Base-by-base conservation (phyloP, 2,329 filamentous ascomycete species). In the Pseudogymnoascus sp. region DNA sequence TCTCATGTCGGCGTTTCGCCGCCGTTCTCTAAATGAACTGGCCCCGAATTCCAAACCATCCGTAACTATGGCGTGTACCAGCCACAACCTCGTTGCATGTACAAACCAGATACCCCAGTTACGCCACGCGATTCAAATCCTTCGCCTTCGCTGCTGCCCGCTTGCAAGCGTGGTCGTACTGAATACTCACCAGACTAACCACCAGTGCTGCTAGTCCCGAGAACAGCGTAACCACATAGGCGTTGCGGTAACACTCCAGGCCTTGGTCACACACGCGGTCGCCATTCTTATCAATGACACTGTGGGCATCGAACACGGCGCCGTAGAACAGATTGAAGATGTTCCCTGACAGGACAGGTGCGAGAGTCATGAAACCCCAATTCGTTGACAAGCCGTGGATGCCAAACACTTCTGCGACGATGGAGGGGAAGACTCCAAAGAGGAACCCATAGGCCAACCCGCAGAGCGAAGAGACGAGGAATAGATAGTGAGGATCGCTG, bases 311-410 rank as follows among this genome's bases (percentile, higher is more conserved):
- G 67, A 91, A 95, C 0, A 96, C 86, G 14, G 74, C 76, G 57
- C 94, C 94, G 72, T 97, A 99, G 62, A 94, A 85, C 1, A 97
- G 76, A 71, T 97, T 99, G 80, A 96, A 97, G 20, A 96, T 74
- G 68, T 97, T 96, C 58, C 91, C 92, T 7, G 87, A 92, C 28
- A 96, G 75, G 2, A 96, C 90, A 0, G 93, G 92, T 2, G 90
- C 88, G 57, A 97, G 78, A 0, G 91, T 97, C 86, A 99, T 95
- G 68, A 89, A 88, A 12, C 94, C 94, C 93, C 94, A 99, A 70
- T 97, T 99, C 71, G 96, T 90, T 61, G 88, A 92, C 54, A 99
- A 79, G 1, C 92, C 93, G 63, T 87, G 83, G 25, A 97, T 88
- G 6, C 94, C 94, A 72, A 99, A 99, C 0, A 88, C 87, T 72